Percentiles rank a stretch among this genome's conserved stretches.
Evolutionary conservation across 192 early-diverging fungal species (phyloP).

Genomic region (Coemansia sp.): DNA sequence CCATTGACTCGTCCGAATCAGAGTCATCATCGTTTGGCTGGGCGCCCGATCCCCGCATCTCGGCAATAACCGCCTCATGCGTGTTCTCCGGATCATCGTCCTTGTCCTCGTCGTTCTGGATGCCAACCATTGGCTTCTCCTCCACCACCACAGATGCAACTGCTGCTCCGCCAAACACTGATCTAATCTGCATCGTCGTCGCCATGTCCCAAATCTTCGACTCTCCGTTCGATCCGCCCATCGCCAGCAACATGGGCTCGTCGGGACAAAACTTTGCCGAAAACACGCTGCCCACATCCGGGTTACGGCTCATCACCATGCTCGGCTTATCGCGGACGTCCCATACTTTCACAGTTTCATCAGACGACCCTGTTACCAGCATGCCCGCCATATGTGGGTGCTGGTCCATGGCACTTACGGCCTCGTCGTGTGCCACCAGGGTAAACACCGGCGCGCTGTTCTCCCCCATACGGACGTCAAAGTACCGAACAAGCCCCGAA

Average conservation of each 20-base stretch:
- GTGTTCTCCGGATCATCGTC: conserved; percentile 53
- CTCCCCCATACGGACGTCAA: conserved; percentile 68
- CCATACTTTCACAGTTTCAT: conserved; percentile 95
- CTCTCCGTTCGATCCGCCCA: conserved; percentile 87
- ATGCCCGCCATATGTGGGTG: conserved; percentile 74
- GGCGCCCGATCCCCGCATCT: conserved; percentile 24
- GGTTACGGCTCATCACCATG: conserved; percentile 83
- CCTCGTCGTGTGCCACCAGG: conserved; percentile 89
- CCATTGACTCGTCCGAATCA: conserved; percentile 22
- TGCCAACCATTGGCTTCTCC: conserved; percentile 57
- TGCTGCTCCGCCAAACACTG: conserved; percentile 28
- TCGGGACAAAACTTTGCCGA: conserved; percentile 85
- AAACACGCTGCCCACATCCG: conserved; percentile 86
- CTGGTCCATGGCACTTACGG: conserved; percentile 86
- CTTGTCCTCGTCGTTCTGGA: conserved; percentile 34
- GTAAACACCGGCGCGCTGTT: conserved; percentile 70
- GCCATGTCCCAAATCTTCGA: conserved; percentile 91
- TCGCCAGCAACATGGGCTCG: conserved; percentile 83
- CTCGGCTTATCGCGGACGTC: conserved; percentile 69
- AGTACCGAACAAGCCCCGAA: conserved; percentile 87
- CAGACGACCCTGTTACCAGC: conserved; percentile 88
- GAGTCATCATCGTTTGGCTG: conserved; percentile 19
- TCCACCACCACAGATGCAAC: conserved; percentile 12
- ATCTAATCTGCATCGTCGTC: conserved; percentile 78
- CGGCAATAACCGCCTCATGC: conserved; percentile 42